Evolutionary conservation across 805 yeast species (phyloP).

Genomic region (Pichia scutulata): DNA sequence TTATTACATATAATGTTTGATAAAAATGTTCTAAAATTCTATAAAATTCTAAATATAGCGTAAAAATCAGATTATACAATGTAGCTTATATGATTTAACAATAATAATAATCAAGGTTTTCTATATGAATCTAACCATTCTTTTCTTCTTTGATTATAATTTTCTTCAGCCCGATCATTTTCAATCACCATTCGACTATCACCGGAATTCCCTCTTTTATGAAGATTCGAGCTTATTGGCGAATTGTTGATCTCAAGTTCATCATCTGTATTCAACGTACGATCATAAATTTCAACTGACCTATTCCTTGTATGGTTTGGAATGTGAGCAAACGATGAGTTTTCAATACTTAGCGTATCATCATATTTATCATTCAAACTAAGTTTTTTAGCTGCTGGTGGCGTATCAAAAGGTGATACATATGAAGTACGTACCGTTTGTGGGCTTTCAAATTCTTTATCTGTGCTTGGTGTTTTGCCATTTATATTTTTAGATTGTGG

Average conservation of each 20-base stretch:
- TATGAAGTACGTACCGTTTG: not conserved
- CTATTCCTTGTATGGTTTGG: not conserved
- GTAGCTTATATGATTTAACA: too few species aligned
- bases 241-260: not conserved
- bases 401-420: conserved; percentile 14
- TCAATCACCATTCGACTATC: conserved; percentile 3
- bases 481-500: not conserved
- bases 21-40: not conserved
- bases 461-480: not conserved
- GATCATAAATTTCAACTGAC: not conserved
- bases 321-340: not conserved
- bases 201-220: conserved; percentile 4
- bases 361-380: not conserved
- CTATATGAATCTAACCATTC: conserved; percentile 33
- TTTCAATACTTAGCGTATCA: not conserved
- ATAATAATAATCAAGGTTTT: not conserved
- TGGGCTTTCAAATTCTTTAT: not conserved
- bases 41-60: not conserved
- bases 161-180: conserved; percentile 31
- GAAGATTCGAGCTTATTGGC: not conserved
- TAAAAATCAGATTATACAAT: not conserved
- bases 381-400: conserved; percentile 5
- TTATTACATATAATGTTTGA: not conserved
- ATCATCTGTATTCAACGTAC: not conserved
- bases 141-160: conserved; percentile 36